Evolutionary conservation across 176 grass and related monocot genomes (phyloP), one percentile per base, ranked within the genome.

Genomic region (Raddia distichophylla): DNA sequence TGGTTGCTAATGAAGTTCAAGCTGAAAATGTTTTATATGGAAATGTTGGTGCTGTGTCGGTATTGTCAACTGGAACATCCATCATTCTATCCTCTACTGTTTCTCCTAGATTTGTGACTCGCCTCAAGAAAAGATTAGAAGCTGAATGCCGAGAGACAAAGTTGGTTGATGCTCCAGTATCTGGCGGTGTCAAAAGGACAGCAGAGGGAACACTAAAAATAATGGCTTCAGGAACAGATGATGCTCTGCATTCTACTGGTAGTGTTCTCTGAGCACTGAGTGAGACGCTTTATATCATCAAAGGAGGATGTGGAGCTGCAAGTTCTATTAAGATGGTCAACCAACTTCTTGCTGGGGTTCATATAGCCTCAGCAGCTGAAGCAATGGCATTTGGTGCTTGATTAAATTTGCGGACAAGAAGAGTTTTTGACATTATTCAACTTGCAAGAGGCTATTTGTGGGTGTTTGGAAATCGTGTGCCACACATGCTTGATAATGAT

Each of bases 241-340:
- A 94, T 91, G 92, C 92, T 89, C 88, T 94, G 51, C 74, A 87
- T 76, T 82, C 67, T 59, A 27, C 78, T 78, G 90, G 90, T 76
- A 80, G 73, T 78, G 80, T 98, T 82, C 90, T 98, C 63, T 86
- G 87, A 98, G 95, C 80, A 84, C 81, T 94, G 72, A 94, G 92
- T 40, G 92, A 98, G 81, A 98, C 94, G 67, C 92, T 98, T 82
- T 98, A 98, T 89, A 75, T 94, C 84, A 98, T 98, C 51, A 88
- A 84, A 91, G 95, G 95, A 82, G 95, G 95, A 87, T 98, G 95
- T 87, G 95, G 92, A 94, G 95, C 92, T 40, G 92, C 95, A 82
- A 94, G 95, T 81, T 98, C 95, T 79, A 86, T 98, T 53, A 98
- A 98, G 82, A 98, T 98, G 95, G 95, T 98, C 48, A 98, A 98